Percentiles rank a stretch among this genome's conserved stretches.
These are phyloP conservation scores for Aquilaria agallochum DNA, from an alignment of 441 rosid genomes.

Conservation along the genomic window DNA sequence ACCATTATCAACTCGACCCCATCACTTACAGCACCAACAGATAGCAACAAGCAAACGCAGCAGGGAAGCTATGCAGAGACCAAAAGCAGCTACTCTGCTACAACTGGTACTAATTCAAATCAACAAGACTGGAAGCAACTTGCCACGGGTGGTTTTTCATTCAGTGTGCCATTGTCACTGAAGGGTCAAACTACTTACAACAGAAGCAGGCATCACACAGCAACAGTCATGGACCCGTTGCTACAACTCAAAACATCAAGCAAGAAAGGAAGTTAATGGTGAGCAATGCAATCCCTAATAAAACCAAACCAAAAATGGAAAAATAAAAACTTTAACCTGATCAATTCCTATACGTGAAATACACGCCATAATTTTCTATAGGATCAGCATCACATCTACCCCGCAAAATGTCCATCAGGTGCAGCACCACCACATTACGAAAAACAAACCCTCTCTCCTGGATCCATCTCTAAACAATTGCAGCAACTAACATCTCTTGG, in stretches of 20 bases:
- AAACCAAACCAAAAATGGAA: constrained; percentile 26
- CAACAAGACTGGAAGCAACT: constrained; percentile 39
- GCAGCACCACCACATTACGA: constrained; percentile 41
- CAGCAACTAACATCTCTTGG: constrained; percentile 35
- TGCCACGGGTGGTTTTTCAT: constrained; percentile 27
- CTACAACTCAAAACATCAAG: constrained; percentile 51
- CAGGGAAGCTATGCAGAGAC: constrained; percentile 11
- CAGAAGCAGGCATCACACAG: constrained; percentile 43
- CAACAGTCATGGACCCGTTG: constrained; percentile 38
- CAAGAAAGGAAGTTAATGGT: constrained; percentile 21
- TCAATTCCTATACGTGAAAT: constrained; percentile 22
- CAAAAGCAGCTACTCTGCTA: not conserved
- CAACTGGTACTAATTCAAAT: constrained; percentile 14
- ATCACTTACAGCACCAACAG: constrained; percentile 1
- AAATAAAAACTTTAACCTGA: constrained; percentile 33
- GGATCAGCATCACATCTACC: constrained; percentile 19
- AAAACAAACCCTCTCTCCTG: constrained; percentile 23
- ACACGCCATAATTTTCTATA: constrained; percentile 21
- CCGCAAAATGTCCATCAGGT: constrained; percentile 27
- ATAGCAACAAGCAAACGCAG: constrained; percentile 8
- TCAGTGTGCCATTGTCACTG: constrained; percentile 26
- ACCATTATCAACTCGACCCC: not conserved
- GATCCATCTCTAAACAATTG: constrained; percentile 34
- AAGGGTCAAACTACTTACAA: constrained; percentile 32
- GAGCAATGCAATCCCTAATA: constrained; percentile 16